These are phyloP conservation scores for Mycena leptocephala DNA, from an alignment of 768 basidiomycete species.

Conservation along the genomic window DNA sequence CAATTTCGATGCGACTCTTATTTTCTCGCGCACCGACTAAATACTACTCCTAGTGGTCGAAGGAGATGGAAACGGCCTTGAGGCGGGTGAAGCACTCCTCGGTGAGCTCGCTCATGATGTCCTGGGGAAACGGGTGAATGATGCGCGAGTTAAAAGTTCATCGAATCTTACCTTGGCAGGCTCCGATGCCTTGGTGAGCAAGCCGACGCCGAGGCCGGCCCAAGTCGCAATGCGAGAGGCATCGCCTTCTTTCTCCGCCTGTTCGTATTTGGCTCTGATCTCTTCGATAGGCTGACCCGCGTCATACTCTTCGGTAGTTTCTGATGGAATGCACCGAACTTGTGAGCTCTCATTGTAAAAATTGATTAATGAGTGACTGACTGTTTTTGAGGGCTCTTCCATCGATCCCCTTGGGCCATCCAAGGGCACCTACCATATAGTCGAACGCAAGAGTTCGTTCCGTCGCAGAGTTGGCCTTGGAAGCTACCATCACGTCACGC, in stretches of 20 bases:
- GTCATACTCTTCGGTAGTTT: not conserved
- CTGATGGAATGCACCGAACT: not conserved
- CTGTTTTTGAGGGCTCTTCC: not conserved
- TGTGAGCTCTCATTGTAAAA: no score
- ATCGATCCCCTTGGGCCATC: slow-evolving; percentile 10
- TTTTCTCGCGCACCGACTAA: no score
- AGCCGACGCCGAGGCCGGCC: slow-evolving; percentile 2
- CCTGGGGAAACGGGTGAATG: no score
- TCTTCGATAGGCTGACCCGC: not conserved
- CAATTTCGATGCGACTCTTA: no score
- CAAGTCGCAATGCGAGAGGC: slow-evolving; percentile 2
- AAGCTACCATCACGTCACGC: not conserved
- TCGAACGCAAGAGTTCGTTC: slow-evolving; percentile 5
- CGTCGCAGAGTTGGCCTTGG: not conserved
- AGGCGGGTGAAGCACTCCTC: no score
- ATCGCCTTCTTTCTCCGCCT: not conserved
- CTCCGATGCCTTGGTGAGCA: not conserved
- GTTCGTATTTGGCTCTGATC: not conserved
- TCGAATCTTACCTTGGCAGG: slow-evolving; percentile 6
- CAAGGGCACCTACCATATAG: slow-evolving; percentile 3
- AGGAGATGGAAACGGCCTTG: no score
- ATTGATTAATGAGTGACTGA: not conserved
- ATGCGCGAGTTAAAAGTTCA: no score
- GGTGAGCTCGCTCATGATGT: no score
- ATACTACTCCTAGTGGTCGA: no score